Conservation (phyloP, 495 filamentous ascomycete genomes). For the Acidomyces sp. region DNA sequence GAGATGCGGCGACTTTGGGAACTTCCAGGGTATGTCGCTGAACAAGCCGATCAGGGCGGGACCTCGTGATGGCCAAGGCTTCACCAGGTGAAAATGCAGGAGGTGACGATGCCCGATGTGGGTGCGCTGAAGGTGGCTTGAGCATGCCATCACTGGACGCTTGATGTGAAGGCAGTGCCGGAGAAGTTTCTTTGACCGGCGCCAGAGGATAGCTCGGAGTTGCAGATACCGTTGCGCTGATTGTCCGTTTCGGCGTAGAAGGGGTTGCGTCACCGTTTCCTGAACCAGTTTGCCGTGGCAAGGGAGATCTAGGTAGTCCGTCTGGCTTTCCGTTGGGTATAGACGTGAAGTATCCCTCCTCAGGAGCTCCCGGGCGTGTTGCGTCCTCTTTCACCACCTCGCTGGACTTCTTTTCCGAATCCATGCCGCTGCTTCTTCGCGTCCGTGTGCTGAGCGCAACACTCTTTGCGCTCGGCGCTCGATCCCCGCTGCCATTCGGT, state of each 20-base stretch:
- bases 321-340: conserved; percentile 8
- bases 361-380: conserved; percentile 8
- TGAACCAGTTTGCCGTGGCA: background rate
- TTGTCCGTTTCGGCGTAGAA: background rate
- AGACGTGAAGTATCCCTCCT: conserved; percentile 11
- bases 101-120: conserved; percentile 64
- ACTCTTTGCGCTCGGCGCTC: conserved; percentile 6
- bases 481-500: conserved; percentile 3
- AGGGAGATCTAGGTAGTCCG: background rate
- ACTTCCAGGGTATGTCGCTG: conserved; percentile 90
- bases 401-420: conserved; percentile 9
- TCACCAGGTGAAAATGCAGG: conserved; percentile 41
- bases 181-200: conserved; percentile 4
- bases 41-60: conserved; percentile 39
- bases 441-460: conserved; percentile 8
- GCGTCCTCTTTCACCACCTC: conserved; percentile 7
- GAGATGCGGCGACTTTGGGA: conserved; percentile 45
- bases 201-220: background rate
- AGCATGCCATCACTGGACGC: background rate
- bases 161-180: background rate
- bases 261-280: background rate
- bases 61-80: conserved; percentile 21
- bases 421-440: conserved; percentile 5
- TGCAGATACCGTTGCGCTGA: background rate
- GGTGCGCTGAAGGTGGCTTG: conserved; percentile 3